Percentiles rank a stretch among this genome's conserved stretches.
phyloP scores from a whole-genome alignment of 2,329 filamentous ascomycete species.

The Nigrospora sphaerica region DNA sequence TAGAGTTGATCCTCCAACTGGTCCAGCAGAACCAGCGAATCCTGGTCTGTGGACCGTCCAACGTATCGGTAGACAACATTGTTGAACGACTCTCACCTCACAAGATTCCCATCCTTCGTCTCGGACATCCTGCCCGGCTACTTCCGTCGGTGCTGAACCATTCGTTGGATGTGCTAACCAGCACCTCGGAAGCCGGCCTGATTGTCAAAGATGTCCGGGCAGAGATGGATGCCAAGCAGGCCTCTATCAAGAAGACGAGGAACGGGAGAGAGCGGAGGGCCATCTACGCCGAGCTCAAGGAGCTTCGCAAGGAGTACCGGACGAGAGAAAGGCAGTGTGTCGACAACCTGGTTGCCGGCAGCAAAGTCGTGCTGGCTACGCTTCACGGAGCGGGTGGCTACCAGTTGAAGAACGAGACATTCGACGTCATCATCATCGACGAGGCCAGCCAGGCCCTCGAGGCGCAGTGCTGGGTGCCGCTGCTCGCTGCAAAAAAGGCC shows the following conservation, averaged over 20 bases:
- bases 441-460: slow-evolving; percentile 94
- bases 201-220: slow-evolving; percentile 85
- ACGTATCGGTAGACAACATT: slow-evolving; percentile 97
- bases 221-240: slow-evolving; percentile 90
- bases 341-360: slow-evolving; percentile 63
- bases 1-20: slow-evolving; percentile 91
- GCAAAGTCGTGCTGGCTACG: slow-evolving; percentile 85
- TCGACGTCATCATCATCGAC: slow-evolving; percentile 93
- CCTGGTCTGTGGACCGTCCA: slow-evolving; percentile 92
- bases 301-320: slow-evolving; percentile 80
- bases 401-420: slow-evolving; percentile 71
- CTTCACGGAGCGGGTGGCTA: slow-evolving; percentile 85
- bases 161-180: slow-evolving; percentile 84
- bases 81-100: slow-evolving; percentile 83
- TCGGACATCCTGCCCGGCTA: slow-evolving; percentile 88
- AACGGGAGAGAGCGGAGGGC: slow-evolving; percentile 70
- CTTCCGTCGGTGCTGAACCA: slow-evolving; percentile 83
- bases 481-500: slow-evolving; percentile 74
- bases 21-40: slow-evolving; percentile 66
- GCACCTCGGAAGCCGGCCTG: slow-evolving; percentile 79
- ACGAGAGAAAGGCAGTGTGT: slow-evolving; percentile 80
- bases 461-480: slow-evolving; percentile 92
- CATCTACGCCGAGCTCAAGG: slow-evolving; percentile 80
- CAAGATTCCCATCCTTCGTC: slow-evolving; percentile 77
- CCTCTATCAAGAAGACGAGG: slow-evolving; percentile 79